Base-by-base conservation (phyloP, 2,329 filamentous ascomycete species). In the Trichoderma sp. region DNA sequence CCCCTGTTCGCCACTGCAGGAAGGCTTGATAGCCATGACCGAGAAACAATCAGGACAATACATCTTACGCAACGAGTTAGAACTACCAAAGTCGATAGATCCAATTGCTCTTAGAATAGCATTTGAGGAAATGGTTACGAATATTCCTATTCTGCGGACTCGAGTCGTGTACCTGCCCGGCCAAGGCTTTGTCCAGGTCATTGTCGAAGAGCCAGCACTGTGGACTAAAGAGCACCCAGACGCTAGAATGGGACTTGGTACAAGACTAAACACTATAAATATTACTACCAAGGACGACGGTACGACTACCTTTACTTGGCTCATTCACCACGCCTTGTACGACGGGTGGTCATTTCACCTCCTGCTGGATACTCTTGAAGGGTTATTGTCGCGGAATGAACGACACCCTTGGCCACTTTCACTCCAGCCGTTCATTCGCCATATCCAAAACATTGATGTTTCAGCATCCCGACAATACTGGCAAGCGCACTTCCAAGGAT, bases 1-100 rank as follows among this genome's bases (percentile, higher is more conserved):
- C 18, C 60, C 39, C 1, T 64, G 60, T 18, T 54, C 60, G 43
- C 60, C 60, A 18, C 60, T 64, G 6, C 60, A 64, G 16, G 60
- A 64, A 11, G 60, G 60, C 14, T 8, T 64, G 6, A 14, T 64
- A 52, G 13, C 60, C 2, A 21, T 64, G 26, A 54, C 60, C 3
- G 24, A 52, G 1, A 49, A 24, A 13, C 46, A 49, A 49, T 13
- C 46, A 13, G 46, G 46, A 13, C 46, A 49, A 49, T 49, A 49
- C 11, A 24, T 49, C n/a, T 49, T 21, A 24, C 10, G 46, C 8
- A 49, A 13, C 21, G 46, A 49, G 21, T 49, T 49, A 8, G 11
- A 49, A 11, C 8, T 49, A 1, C 10, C 46, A 13, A 1, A 49
- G 11, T 49, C n/a, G 46, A 24, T 49, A 49, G 21, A 49, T 24